Percentiles rank a stretch among this genome's conserved stretches.
phyloP scores from a whole-genome alignment of 352 stramenopile species.

The Phytophthora europaea region DNA sequence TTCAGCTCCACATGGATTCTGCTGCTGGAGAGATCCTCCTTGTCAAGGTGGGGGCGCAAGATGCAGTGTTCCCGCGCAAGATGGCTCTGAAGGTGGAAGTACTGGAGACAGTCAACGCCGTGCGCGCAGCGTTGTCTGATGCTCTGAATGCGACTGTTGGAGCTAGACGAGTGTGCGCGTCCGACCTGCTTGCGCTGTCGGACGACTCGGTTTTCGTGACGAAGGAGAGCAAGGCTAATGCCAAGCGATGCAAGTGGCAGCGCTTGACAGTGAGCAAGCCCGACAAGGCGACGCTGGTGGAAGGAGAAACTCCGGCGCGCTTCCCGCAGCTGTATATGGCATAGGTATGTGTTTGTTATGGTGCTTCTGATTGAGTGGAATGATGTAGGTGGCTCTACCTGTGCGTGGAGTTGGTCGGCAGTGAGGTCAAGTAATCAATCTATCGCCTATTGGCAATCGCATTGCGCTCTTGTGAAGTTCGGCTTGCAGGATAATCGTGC shows the following conservation, averaged over 20 bases:
- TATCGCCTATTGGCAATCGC: slow-evolving; percentile 13
- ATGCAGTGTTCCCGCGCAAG: slow-evolving; percentile 56
- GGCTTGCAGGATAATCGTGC: too few species aligned
- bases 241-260: slow-evolving; percentile 55
- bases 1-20: slow-evolving; percentile 74
- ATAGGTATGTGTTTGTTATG: slow-evolving; percentile 28
- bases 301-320: slow-evolving; percentile 39
- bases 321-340: slow-evolving; percentile 54
- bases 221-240: slow-evolving; percentile 51
- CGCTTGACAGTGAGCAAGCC: slow-evolving; percentile 53
- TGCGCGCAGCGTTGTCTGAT: slow-evolving; percentile 66
- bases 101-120: slow-evolving; percentile 54
- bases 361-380: slow-evolving; percentile 27
- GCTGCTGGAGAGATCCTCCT: slow-evolving; percentile 60
- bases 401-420: slow-evolving; percentile 2
- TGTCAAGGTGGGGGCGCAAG: slow-evolving; percentile 71
- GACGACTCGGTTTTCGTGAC: slow-evolving; percentile 60
- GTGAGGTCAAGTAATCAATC: slow-evolving; percentile 35
- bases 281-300: slow-evolving; percentile 35
- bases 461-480: neutral
- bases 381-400: neutral
- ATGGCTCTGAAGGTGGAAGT: slow-evolving; percentile 53
- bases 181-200: slow-evolving; percentile 50
- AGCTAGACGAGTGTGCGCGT: slow-evolving; percentile 41
- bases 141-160: slow-evolving; percentile 51